Evolutionary conservation across 108 stramenopile species (phyloP).

Genomic region (Phaeodactylum tricornutum): DNA sequence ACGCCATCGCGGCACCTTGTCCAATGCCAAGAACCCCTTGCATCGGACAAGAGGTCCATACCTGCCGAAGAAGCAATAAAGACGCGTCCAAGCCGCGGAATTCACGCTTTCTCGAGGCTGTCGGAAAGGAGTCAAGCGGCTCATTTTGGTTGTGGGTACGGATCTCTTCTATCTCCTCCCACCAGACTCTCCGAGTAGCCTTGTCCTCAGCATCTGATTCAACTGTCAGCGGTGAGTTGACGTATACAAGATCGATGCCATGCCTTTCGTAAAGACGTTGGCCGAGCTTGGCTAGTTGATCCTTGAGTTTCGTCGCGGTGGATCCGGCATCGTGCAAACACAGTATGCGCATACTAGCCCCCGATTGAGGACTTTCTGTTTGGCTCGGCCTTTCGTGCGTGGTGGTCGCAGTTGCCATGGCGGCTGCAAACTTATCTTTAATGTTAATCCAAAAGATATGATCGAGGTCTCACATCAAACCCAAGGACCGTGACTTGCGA

Average conservation of each 20-base stretch:
- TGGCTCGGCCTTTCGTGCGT: no score
- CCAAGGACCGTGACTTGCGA: no score
- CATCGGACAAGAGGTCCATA: constrained; percentile 66
- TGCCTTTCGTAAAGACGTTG: constrained; percentile 57
- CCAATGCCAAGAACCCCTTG: constrained; percentile 68
- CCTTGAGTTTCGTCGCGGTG: constrained; percentile 39
- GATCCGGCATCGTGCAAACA: constrained; percentile 67
- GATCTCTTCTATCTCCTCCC: not conserved
- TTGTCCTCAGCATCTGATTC: constrained; percentile 1
- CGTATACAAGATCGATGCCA: constrained; percentile 71
- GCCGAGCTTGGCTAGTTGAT: constrained; percentile 33
- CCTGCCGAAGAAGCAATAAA: constrained; percentile 56
- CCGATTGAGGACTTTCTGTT: no score
- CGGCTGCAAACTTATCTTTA: not conserved
- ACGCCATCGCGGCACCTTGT: constrained; percentile 61
- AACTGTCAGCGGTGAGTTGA: constrained; percentile 49
- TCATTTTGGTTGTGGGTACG: not conserved
- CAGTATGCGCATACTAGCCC: constrained; percentile 57
- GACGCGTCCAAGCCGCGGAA: constrained; percentile 59
- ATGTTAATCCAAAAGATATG: no score
- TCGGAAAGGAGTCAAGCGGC: not conserved
- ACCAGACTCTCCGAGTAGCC: constrained; percentile 10
- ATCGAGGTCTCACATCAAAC: no score
- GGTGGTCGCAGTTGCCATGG: no score
- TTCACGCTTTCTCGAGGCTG: constrained; percentile 1